Evolutionary conservation across 352 stramenopile genomes (phyloP), one percentile per base, ranked within the genome.

Genomic region (Globisporangium nunn): DNA sequence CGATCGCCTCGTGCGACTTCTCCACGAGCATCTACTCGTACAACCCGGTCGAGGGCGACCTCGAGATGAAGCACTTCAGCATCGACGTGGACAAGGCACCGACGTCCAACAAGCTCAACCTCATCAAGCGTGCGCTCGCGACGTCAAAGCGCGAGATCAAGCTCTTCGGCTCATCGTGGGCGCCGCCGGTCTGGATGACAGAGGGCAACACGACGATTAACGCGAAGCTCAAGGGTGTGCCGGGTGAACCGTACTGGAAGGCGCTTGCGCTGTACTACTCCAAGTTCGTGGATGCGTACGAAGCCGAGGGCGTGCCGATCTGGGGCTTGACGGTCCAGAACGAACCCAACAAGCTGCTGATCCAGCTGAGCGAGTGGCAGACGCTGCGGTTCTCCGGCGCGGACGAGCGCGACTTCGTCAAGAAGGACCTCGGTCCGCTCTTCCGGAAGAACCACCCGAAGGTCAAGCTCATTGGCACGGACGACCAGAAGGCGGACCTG

Each of bases 221-320:
- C 48, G 83, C 72, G n/a, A 56, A 64, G 18, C 54, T 91, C 11
- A 67, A 84, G 37, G 82, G 84, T 4, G 61, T 78, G 40, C 64
- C 77, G 0, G 72, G 79, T 10, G 82, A 77, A 3, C 52, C 70
- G 28, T 87, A 91, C 50, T 85, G 85, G 74, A 66, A 85, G 59
- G 83, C 87, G 0, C 61, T 88, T 59, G 88, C 87, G n/a, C 67
- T 88, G n/a, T 96, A 95, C 62, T 93, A 96, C 62, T 80, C 75
- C 59, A 89, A 88, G 63, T 96, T 96, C 61, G 64, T 96, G 3
- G 66, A 72, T 6, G 88, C 78, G 46, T 96, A 96, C 68, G 74
- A 81, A 33, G 67, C 72, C 11, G 74, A 83, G 50, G 83, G 83
- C 18, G 66, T 95, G 29, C 59, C 78, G 14, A 78, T 96, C 50